Evolutionary conservation across 257 asterid genomes (phyloP).

Genomic region (Cordia subcordata): DNA sequence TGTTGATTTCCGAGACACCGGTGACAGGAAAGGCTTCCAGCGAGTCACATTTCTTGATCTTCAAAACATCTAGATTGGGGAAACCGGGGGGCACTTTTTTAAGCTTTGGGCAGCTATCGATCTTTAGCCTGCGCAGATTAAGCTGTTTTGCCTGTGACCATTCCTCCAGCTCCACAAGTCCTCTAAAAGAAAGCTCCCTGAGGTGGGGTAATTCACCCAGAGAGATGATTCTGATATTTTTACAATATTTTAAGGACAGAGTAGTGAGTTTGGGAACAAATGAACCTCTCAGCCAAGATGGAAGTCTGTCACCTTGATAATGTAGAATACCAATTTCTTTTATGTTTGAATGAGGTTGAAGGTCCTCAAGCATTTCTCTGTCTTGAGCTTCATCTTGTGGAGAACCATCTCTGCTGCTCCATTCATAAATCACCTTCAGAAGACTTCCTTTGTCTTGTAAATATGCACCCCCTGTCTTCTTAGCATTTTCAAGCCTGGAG

Average conservation of each 20-base stretch:
- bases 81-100: neutral
- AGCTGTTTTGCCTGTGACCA: constrained; percentile 5
- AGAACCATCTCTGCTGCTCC: constrained; percentile 2
- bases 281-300: constrained; percentile 1
- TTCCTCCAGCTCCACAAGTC: constrained; percentile 4
- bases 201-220: constrained; percentile 1
- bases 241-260: constrained; percentile 7
- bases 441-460: constrained; percentile 5
- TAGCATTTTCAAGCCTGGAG: constrained; percentile 5
- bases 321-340: constrained; percentile 2
- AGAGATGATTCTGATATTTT: constrained; percentile 8
- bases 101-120: constrained; percentile 12
- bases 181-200: constrained; percentile 1
- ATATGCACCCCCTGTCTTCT: constrained; percentile 2
- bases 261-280: neutral
- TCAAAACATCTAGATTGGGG: constrained; percentile 1
- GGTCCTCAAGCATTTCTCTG: constrained; percentile 7
- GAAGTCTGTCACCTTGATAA: constrained; percentile 7
- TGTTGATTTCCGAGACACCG: neutral
- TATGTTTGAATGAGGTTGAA: constrained; percentile 4
- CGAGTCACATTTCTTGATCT: constrained; percentile 4
- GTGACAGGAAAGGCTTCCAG: constrained; percentile 9
- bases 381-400: neutral
- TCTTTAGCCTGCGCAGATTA: constrained; percentile 1
- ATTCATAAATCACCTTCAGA: constrained; percentile 5